Evolutionary conservation across 2,329 filamentous ascomycete genomes (phyloP).

Genomic region (Helotiales sp.): DNA sequence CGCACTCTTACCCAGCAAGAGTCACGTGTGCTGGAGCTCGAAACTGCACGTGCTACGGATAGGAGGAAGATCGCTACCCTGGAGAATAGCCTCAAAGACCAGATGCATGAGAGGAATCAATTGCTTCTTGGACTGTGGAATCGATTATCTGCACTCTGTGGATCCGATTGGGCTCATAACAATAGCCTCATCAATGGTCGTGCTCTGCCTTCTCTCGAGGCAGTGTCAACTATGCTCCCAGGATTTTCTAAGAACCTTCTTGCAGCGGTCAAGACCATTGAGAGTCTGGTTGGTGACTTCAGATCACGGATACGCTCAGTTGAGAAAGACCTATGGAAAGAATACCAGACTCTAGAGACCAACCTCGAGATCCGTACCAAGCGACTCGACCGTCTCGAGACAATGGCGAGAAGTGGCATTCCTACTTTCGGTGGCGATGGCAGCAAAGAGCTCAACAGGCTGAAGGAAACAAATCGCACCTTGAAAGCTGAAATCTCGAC

Average conservation of each 20-base stretch:
- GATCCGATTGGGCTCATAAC: constrained; percentile 86
- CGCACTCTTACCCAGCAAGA: constrained; percentile 85
- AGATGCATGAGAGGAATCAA: constrained; percentile 86
- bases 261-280: constrained; percentile 82
- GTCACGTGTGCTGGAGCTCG: constrained; percentile 80
- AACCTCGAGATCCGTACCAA: constrained; percentile 78
- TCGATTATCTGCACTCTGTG: constrained; percentile 79
- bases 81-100: constrained; percentile 80
- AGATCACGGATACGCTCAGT: constrained; percentile 77
- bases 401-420: constrained; percentile 67
- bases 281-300: constrained; percentile 76
- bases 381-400: constrained; percentile 84
- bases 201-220: constrained; percentile 77
- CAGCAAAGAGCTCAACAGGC: constrained; percentile 54
- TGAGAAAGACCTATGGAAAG: constrained; percentile 87
- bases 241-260: constrained; percentile 90
- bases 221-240: constrained; percentile 80
- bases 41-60: constrained; percentile 75
- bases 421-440: constrained; percentile 37
- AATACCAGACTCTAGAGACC: constrained; percentile 84
- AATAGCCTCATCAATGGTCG: constrained; percentile 89
- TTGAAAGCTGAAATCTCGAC: constrained; percentile 69
- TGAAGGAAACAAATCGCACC: constrained; percentile 62
- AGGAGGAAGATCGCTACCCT: constrained; percentile 71
- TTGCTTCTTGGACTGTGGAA: constrained; percentile 90